Evolutionary conservation across 140 eudicot genomes (phyloP).

Genomic region (Cichorium intybus): DNA sequence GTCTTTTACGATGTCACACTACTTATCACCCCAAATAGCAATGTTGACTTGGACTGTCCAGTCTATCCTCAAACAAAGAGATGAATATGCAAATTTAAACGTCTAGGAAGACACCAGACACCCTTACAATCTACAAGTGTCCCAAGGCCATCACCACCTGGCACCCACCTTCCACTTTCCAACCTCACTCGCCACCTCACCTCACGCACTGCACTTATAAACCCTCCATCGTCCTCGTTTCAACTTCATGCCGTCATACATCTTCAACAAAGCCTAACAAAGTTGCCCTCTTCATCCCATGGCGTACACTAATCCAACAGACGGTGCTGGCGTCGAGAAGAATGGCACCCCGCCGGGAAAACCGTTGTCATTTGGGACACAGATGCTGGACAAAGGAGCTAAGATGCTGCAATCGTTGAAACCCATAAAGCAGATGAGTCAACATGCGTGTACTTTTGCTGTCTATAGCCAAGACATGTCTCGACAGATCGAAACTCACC

Average conservation of each 20-base stretch:
- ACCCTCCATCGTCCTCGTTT: neutral
- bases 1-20: no score
- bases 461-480: conserved; percentile 70
- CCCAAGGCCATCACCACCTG: conserved; percentile 31
- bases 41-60: conserved; percentile 3
- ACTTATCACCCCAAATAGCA: neutral
- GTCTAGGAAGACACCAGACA: neutral
- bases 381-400: conserved; percentile 71
- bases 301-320: conserved; percentile 24
- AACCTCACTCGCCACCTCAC: conserved; percentile 6
- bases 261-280: neutral
- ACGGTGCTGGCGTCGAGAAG: conserved; percentile 12
- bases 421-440: conserved; percentile 68
- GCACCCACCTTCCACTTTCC: conserved; percentile 23
- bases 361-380: conserved; percentile 48
- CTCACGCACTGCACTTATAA: neutral
- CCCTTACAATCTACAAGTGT: conserved; percentile 26
- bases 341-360: conserved; percentile 55
- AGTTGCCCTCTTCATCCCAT: conserved; percentile 1
- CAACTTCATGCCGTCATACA: neutral
- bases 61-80: neutral
- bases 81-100: conserved; percentile 7
- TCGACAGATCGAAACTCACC: conserved; percentile 87
- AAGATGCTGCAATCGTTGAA: conserved; percentile 70
- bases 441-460: conserved; percentile 81